phyloP scores from a whole-genome alignment of 2,329 filamentous ascomycete genomes.

The Calonectria leucothoes region DNA sequence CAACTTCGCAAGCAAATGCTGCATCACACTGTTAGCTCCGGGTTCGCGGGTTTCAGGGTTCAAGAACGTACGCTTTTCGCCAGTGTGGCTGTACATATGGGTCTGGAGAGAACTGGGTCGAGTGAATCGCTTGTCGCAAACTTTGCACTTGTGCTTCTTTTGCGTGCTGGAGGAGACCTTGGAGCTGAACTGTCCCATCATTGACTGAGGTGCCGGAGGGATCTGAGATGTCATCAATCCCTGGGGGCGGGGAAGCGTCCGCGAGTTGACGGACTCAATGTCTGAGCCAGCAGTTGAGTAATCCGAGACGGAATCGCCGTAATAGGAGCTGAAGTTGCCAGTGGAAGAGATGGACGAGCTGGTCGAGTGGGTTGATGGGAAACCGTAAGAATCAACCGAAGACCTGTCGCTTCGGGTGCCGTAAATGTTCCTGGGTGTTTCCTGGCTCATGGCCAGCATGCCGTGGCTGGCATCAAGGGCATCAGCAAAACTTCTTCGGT shows the following conservation, averaged over 20 bases:
- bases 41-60: too few relatives aligned
- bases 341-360: slow-evolving; percentile 92
- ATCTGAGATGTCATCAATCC: slow-evolving; percentile 70
- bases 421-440: slow-evolving; percentile 92
- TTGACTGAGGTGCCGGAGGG: slow-evolving; percentile 89
- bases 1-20: slow-evolving; percentile 96
- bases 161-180: slow-evolving; percentile 95
- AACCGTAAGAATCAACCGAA: slow-evolving; percentile 89
- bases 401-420: slow-evolving; percentile 75
- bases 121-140: slow-evolving; percentile 98
- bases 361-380: slow-evolving; percentile 84
- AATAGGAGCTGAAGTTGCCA: slow-evolving; percentile 85
- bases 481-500: slow-evolving; percentile 82
- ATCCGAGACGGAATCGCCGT: slow-evolving; percentile 89
- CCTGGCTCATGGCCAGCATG: slow-evolving; percentile 96
- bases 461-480: slow-evolving; percentile 92
- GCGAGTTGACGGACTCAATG: slow-evolving; percentile 81
- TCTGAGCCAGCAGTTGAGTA: slow-evolving; percentile 93
- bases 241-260: slow-evolving; percentile 85
- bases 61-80: slow-evolving; percentile 90
- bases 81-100: slow-evolving; percentile 98
- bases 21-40: slow-evolving; percentile 5
- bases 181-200: slow-evolving; percentile 99
- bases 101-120: slow-evolving; percentile 94
- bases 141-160: slow-evolving; percentile 99